Percentiles rank a stretch among this genome's conserved stretches.
Conservation (phyloP, 2,329 filamentous ascomycete species). For the Hypomyces rosellus region DNA sequence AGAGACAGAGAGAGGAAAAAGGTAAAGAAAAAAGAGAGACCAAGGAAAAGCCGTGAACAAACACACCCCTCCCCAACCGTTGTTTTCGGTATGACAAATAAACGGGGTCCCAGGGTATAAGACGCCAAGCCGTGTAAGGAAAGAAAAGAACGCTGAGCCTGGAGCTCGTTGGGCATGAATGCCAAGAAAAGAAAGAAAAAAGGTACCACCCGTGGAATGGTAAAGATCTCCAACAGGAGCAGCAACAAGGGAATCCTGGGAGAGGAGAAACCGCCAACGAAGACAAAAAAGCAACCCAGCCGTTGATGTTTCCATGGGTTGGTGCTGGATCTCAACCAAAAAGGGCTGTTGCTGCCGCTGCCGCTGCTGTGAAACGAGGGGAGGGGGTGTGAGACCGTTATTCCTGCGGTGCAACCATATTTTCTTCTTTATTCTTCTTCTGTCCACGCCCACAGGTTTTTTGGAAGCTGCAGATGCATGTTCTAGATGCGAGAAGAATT, state of each 20-base stretch:
- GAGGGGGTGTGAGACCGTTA: not conserved
- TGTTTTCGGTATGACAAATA: no score
- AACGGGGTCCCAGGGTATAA: no score
- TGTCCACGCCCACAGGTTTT: not conserved
- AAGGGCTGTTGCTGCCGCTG: no score
- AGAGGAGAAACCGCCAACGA: not conserved
- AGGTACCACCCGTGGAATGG: not conserved
- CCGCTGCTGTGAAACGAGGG: no score
- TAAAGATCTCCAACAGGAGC: not conserved
- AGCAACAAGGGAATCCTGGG: not conserved
- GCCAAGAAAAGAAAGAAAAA: not conserved
- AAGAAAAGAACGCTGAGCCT: not conserved
- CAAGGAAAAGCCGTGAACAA: not conserved
- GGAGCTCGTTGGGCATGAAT: not conserved
- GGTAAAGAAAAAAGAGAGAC: not conserved
- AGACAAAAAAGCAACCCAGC: not conserved
- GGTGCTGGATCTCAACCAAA: not conserved
- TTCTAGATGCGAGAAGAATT: not conserved
- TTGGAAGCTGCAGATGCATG: not conserved
- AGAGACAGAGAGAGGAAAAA: not conserved
- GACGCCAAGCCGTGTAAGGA: not conserved
- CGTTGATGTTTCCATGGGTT: not conserved
- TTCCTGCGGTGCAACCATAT: not conserved
- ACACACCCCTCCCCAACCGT: no score
- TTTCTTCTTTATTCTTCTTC: not conserved